phyloP scores from a whole-genome alignment of 257 asterid genomes.

The Gentiana straminea region DNA sequence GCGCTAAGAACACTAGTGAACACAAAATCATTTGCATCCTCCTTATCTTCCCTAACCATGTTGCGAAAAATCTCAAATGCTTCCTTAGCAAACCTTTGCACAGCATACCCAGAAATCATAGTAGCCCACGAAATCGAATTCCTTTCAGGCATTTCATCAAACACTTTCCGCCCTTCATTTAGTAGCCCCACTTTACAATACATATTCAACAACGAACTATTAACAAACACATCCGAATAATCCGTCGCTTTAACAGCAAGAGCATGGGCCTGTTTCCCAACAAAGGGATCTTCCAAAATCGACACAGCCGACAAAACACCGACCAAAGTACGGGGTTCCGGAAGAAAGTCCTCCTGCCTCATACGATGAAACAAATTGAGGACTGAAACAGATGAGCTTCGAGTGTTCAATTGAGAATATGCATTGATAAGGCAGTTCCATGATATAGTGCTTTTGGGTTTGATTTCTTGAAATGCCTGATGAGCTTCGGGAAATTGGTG shows the following conservation, averaged over 20 bases:
- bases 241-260: slow-evolving; percentile 30
- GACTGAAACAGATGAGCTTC: slow-evolving; percentile 31
- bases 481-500: slow-evolving; percentile 42
- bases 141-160: slow-evolving; percentile 64
- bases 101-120: slow-evolving; percentile 73
- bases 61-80: slow-evolving; percentile 40
- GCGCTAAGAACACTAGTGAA: slow-evolving; percentile 73
- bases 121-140: slow-evolving; percentile 80
- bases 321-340: slow-evolving; percentile 61
- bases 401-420: slow-evolving; percentile 41
- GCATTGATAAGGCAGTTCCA: slow-evolving; percentile 79
- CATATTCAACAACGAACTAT: slow-evolving; percentile 49
- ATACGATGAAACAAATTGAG: slow-evolving; percentile 39
- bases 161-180: slow-evolving; percentile 44
- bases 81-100: slow-evolving; percentile 34
- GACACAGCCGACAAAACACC: slow-evolving; percentile 57
- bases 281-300: slow-evolving; percentile 20
- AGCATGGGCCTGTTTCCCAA: slow-evolving; percentile 48
- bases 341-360: slow-evolving; percentile 30
- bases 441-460: slow-evolving; percentile 36
- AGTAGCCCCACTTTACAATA: slow-evolving; percentile 48
- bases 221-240: slow-evolving; percentile 48
- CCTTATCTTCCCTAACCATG: slow-evolving; percentile 28
- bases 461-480: slow-evolving; percentile 39
- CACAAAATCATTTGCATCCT: slow-evolving; percentile 52